Conservation (phyloP, 495 filamentous ascomycete species). For the Penicillium canescens region DNA sequence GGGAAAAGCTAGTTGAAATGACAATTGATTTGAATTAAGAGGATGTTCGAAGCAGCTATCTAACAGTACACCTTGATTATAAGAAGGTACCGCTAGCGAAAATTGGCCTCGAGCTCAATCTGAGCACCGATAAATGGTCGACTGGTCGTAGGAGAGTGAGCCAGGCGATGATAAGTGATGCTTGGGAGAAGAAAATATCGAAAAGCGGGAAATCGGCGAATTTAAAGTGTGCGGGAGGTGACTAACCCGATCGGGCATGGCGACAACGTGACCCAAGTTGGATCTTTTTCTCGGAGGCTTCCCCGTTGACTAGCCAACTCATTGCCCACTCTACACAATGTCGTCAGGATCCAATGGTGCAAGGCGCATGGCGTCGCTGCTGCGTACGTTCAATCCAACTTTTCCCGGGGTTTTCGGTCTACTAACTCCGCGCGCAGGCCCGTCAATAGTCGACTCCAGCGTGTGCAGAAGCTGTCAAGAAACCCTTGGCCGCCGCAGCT, state of each 20-base stretch:
- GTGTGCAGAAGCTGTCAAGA: slow-evolving; percentile 56
- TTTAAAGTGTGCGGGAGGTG: slow-evolving; percentile 14
- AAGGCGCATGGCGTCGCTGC: slow-evolving; percentile 42
- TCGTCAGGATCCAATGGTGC: slow-evolving; percentile 47
- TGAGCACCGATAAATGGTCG: slow-evolving; percentile 68
- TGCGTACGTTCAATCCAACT: slow-evolving; percentile 32
- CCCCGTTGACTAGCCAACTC: slow-evolving; percentile 18
- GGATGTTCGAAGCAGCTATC: slow-evolving; percentile 66
- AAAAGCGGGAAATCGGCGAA: slow-evolving; percentile 10
- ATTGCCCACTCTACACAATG: slow-evolving; percentile 30
- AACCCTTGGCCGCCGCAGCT: slow-evolving; percentile 45
- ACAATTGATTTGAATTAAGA: not conserved
- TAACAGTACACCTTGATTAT: slow-evolving; percentile 64
- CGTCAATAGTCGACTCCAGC: slow-evolving; percentile 41
- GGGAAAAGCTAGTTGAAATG: not conserved
- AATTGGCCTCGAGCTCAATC: slow-evolving; percentile 58
- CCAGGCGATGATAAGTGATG: slow-evolving; percentile 68
- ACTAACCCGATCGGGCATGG: slow-evolving; percentile 27
- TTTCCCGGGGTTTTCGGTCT: not conserved
- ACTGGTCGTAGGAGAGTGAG: slow-evolving; percentile 48
- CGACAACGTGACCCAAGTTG: slow-evolving; percentile 29
- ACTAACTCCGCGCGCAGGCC: slow-evolving; percentile 31
- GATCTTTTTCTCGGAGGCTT: slow-evolving; percentile 46
- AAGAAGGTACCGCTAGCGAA: slow-evolving; percentile 76
- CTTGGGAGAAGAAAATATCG: slow-evolving; percentile 33